Conservation (phyloP, 129 eudicot genomes). For the Flaveria ramosissima region DNA sequence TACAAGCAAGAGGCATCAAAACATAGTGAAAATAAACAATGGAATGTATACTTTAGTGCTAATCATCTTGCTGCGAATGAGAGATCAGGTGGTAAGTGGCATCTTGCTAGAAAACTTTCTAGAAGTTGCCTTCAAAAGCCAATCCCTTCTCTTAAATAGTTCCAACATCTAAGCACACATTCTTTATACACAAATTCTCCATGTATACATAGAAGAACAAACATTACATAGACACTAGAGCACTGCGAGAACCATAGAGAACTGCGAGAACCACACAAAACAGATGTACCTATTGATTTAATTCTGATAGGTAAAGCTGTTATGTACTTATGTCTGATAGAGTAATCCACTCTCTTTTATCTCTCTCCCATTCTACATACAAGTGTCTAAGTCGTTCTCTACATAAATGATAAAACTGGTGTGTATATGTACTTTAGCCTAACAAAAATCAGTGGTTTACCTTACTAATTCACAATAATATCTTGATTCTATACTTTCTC, state of each 20-base stretch:
- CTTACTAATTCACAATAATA: conserved; percentile 6
- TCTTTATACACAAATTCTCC: background rate
- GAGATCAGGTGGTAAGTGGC: background rate
- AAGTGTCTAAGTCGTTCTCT: background rate
- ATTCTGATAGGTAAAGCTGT: background rate
- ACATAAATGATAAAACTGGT: background rate
- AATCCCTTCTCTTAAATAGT: background rate
- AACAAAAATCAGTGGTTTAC: background rate
- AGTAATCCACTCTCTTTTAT: background rate
- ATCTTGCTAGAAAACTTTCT: background rate
- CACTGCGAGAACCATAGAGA: background rate
- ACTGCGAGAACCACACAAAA: background rate
- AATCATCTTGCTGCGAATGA: background rate
- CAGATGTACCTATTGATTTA: background rate
- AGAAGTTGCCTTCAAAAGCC: background rate
- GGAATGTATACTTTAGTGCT: conserved; percentile 7
- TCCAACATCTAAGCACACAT: background rate
- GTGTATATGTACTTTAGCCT: background rate
- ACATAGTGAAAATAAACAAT: background rate
- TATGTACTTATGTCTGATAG: background rate
- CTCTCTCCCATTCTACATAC: background rate
- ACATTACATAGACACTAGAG: background rate
- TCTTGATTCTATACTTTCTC: conserved; percentile 6
- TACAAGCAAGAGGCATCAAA: background rate
- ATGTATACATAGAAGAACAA: background rate